These are phyloP conservation scores for Alternaria solani DNA, from an alignment of 2,329 filamentous ascomycete species.

Conservation along the genomic window DNA sequence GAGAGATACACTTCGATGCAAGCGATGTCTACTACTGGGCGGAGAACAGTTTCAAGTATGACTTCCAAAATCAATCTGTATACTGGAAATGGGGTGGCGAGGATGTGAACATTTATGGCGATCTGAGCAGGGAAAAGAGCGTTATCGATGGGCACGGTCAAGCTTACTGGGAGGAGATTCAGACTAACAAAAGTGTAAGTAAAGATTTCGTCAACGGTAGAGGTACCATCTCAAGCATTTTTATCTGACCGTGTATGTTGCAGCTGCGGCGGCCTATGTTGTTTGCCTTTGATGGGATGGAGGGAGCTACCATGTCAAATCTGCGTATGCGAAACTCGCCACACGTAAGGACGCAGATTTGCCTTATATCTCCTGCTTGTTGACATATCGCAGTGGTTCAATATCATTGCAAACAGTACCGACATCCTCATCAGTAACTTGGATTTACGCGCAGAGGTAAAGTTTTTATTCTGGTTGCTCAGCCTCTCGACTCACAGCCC, in stretches of 20 bases:
- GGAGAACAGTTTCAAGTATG: slow-evolving; percentile 18
- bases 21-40: slow-evolving; percentile 15
- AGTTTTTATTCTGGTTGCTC: not conserved
- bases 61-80: slow-evolving; percentile 67
- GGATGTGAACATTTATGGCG: slow-evolving; percentile 70
- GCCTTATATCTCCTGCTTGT: not conserved
- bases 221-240: not conserved
- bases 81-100: slow-evolving; percentile 70
- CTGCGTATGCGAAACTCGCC: not conserved
- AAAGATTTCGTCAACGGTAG: not conserved
- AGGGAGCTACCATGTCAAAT: not conserved
- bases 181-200: not conserved
- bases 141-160: not conserved
- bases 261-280: not conserved
- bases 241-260: not conserved
- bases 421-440: not conserved
- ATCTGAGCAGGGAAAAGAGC: slow-evolving; percentile 27
- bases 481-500: not conserved
- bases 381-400: not conserved
- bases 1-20: not conserved
- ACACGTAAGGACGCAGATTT: not conserved
- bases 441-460: not conserved
- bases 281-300: not conserved
- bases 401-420: not conserved
- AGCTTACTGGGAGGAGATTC: not conserved